Conservation (phyloP, 2,329 filamentous ascomycete genomes). For the Phoma herbarum region DNA sequence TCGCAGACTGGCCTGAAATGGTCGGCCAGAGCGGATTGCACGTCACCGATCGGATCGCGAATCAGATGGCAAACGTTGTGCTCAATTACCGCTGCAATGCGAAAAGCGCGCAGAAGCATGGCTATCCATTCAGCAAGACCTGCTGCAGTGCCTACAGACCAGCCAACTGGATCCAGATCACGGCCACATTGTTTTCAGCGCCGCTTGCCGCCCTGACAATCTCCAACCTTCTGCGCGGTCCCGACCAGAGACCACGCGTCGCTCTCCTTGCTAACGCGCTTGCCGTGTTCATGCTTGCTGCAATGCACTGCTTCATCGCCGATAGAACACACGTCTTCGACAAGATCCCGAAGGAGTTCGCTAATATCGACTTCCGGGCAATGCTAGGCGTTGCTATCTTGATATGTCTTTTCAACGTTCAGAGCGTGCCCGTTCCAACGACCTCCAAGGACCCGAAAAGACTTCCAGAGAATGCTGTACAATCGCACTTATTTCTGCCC, state of each 20-base stretch:
- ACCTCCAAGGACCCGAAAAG: slow-evolving; percentile 13
- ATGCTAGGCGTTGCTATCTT: slow-evolving; percentile 39
- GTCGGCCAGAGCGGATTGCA: slow-evolving; percentile 62
- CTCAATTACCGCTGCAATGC: slow-evolving; percentile 66
- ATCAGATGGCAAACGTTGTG: slow-evolving; percentile 61
- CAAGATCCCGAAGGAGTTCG: slow-evolving; percentile 61
- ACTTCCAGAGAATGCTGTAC: slow-evolving; percentile 19
- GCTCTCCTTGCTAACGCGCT: slow-evolving; percentile 13
- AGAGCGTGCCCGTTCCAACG: slow-evolving; percentile 21
- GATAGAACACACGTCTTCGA: slow-evolving; percentile 65
- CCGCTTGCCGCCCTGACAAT: slow-evolving; percentile 28
- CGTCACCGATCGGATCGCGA: slow-evolving; percentile 57
- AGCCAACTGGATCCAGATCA: slow-evolving; percentile 50
- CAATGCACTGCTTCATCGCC: slow-evolving; percentile 60
- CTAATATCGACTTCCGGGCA: slow-evolving; percentile 45
- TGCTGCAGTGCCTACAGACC: slow-evolving; percentile 61
- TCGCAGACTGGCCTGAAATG: slow-evolving; percentile 44
- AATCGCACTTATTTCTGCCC: slow-evolving; percentile 53
- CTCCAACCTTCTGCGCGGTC: neutral
- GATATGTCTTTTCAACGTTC: slow-evolving; percentile 44
- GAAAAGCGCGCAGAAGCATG: slow-evolving; percentile 47
- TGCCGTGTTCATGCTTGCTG: slow-evolving; percentile 7
- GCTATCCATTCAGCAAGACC: slow-evolving; percentile 59
- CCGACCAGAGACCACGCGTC: neutral
- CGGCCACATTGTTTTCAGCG: slow-evolving; percentile 42